Evolutionary conservation across 1,284 basidiomycete genomes (phyloP), one percentile per base, ranked within the genome.

Genomic region (Ceratobasidium sp.): DNA sequence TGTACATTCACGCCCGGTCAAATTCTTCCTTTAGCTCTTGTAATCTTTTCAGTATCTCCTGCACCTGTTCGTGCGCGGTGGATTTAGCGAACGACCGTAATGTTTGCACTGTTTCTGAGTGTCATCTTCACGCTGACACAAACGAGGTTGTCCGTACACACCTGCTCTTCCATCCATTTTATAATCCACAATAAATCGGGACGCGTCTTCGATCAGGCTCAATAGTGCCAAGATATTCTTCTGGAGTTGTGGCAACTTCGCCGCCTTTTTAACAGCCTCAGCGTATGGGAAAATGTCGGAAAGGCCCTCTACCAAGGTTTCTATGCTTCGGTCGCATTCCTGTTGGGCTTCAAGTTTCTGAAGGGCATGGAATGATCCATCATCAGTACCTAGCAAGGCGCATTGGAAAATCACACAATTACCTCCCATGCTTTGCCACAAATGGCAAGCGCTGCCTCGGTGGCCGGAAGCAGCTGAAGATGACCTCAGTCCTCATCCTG

Each of bases 121-220:
- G 44, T 41, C 44, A 18, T 33, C 35, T 69, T 35, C 16, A 50
- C 5, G 30, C n/a, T 20, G 23, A 33, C 27, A 44, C 16, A 23
- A 46, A 7, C 35, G 14, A 50, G 10, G 59, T 46, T 4, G 23
- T 5, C 69, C 10, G 20, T 46, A 18, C 48, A n/a, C 23, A 66
- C 64, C 64, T 6, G 44, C 44, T 48, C n/a, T 38, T 14, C 57
- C 57, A 18, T 46, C 33, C 5, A 44, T 2, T 8, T 62, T 50
- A 16, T 60, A 59, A 18, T 50, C 55, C 5, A 73, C 12, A 12
- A 60, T 38, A 44, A 60, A 73, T 33, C 30, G 55, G 5, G 57
- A 62, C 2, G 57, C 55, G 27, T 73, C 70, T 38, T 73, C 70
- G 23, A 73, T 44, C 16, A 73, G 57, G 23, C 23, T 30, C 59